phyloP scores from a whole-genome alignment of 2,329 filamentous ascomycete genomes.

The Xenosphaeropsis pyriputrescens region DNA sequence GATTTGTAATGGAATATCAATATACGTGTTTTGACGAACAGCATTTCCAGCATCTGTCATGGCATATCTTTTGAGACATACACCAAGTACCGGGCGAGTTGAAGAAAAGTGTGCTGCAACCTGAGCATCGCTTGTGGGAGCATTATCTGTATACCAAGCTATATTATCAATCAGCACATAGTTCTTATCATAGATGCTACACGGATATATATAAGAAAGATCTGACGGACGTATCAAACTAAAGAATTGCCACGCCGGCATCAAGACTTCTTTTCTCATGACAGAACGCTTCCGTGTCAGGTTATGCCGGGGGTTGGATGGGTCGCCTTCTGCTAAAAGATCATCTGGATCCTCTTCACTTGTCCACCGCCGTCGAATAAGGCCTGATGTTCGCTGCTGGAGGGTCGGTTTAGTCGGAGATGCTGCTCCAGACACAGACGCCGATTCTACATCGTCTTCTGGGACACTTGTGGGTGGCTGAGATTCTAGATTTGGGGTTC shows the following conservation, averaged over 20 bases:
- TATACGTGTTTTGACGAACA: slow-evolving; percentile 61
- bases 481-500: background rate
- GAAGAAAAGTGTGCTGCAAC: slow-evolving; percentile 80
- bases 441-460: too few relatives aligned
- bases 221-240: slow-evolving; percentile 64
- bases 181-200: slow-evolving; percentile 2
- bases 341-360: background rate
- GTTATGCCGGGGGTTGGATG: background rate
- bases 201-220: slow-evolving; percentile 10
- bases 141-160: slow-evolving; percentile 76
- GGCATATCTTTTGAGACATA: slow-evolving; percentile 83
- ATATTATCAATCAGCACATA: slow-evolving; percentile 19
- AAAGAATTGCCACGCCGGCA: slow-evolving; percentile 97
- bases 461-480: too few relatives aligned
- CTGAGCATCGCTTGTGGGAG: slow-evolving; percentile 54
- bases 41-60: slow-evolving; percentile 56
- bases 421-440: too few relatives aligned
- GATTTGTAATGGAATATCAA: slow-evolving; percentile 84
- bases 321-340: background rate
- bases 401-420: background rate
- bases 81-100: slow-evolving; percentile 72
- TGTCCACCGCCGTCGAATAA: background rate
- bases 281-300: slow-evolving; percentile 17
- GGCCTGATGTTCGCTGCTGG: background rate
- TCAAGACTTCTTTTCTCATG: slow-evolving; percentile 65